Evolutionary conservation across 495 filamentous ascomycete genomes (phyloP).

Genomic region (Lasiosphaeriaceae sp.): DNA sequence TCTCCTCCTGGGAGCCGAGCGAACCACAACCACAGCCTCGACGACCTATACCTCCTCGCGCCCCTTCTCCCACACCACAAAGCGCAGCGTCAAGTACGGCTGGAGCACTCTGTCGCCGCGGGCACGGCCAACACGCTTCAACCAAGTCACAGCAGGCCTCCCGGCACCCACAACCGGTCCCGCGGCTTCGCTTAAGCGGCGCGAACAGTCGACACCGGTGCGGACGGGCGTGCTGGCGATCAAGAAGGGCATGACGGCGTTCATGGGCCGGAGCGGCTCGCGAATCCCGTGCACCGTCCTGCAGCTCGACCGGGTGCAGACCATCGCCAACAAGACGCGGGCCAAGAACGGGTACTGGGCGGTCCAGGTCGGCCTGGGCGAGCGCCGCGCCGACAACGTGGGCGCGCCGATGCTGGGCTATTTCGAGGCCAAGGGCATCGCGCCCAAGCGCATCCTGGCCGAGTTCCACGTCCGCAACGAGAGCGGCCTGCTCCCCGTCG

Average conservation of each 20-base stretch:
- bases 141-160: slow-evolving; percentile 45
- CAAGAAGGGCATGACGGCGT: slow-evolving; percentile 93
- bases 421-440: slow-evolving; percentile 70
- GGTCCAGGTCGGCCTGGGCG: slow-evolving; percentile 82
- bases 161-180: slow-evolving; percentile 65
- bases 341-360: slow-evolving; percentile 83
- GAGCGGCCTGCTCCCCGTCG: slow-evolving; percentile 67
- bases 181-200: slow-evolving; percentile 75
- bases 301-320: slow-evolving; percentile 88
- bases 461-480: slow-evolving; percentile 85
- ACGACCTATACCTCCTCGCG: slow-evolving; percentile 30
- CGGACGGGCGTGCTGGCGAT: slow-evolving; percentile 77
- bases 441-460: slow-evolving; percentile 73
- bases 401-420: slow-evolving; percentile 79
- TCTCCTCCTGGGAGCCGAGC: slow-evolving; percentile 20
- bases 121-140: slow-evolving; percentile 44
- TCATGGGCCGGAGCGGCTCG: slow-evolving; percentile 75
- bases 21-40: slow-evolving; percentile 27
- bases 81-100: slow-evolving; percentile 50
- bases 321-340: slow-evolving; percentile 77
- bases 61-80: slow-evolving; percentile 43
- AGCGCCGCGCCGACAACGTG: slow-evolving; percentile 70
- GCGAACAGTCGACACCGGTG: slow-evolving; percentile 68
- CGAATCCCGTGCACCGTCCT: slow-evolving; percentile 87
- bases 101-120: slow-evolving; percentile 45